Conservation (phyloP, 768 basidiomycete genomes). For the Paxillus involutus region DNA sequence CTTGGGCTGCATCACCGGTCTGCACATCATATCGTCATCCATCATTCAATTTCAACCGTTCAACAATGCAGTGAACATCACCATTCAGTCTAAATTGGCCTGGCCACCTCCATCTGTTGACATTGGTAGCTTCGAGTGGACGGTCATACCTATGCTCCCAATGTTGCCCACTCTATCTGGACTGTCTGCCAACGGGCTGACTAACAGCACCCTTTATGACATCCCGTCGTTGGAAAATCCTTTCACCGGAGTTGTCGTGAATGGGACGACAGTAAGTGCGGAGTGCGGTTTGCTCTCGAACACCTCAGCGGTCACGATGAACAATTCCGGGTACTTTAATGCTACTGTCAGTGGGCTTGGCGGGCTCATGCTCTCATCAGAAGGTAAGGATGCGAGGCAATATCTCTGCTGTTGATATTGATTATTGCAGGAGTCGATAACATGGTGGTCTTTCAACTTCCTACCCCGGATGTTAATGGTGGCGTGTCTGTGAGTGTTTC, state of each 20-base stretch:
- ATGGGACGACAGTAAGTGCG: slow-evolving; percentile 15
- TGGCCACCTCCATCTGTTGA: neutral
- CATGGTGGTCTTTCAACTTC: too few species aligned
- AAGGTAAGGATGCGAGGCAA: neutral
- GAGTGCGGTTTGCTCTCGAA: slow-evolving; percentile 15
- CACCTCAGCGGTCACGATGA: neutral
- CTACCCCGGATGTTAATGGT: too few species aligned
- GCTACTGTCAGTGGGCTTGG: slow-evolving; percentile 8
- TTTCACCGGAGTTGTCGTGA: slow-evolving; percentile 10
- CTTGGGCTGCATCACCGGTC: slow-evolving; percentile 10
- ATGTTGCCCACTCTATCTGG: neutral
- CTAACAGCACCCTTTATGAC: slow-evolving; percentile 15
- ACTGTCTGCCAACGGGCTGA: slow-evolving; percentile 9
- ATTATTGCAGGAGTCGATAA: neutral
- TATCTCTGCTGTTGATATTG: neutral
- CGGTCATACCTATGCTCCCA: neutral
- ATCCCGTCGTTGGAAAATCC: slow-evolving; percentile 1
- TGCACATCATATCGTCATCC: slow-evolving; percentile 25
- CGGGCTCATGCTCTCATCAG: neutral
- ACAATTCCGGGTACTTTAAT: neutral
- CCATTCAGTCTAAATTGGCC: neutral
- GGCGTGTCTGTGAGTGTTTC: too few species aligned
- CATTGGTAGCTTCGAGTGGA: neutral
- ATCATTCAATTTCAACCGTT: slow-evolving; percentile 20
- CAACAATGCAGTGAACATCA: neutral